Conservation (phyloP, 2,329 filamentous ascomycete genomes). For the Stemphylium beticola region DNA sequence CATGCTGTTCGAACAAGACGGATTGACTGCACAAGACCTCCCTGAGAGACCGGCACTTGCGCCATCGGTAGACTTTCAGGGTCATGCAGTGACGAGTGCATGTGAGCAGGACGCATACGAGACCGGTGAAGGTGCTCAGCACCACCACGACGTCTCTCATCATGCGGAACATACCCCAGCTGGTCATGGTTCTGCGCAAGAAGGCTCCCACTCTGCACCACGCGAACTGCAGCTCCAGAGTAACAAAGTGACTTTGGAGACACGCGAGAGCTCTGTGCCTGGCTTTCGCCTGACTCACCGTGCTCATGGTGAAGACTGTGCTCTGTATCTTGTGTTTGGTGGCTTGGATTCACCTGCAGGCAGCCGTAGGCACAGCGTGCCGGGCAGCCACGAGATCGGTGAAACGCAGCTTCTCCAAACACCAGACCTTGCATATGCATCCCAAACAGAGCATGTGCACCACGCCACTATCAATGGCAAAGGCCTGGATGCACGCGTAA, state of each 20-base stretch:
- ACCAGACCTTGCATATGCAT: conserved; percentile 18
- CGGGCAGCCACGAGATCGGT: conserved; percentile 16
- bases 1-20: conserved; percentile 47
- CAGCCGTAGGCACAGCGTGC: conserved; percentile 7
- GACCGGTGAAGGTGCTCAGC: conserved; percentile 6
- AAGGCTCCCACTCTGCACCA: conserved; percentile 1
- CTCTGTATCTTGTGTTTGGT: conserved; percentile 29
- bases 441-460: conserved; percentile 14
- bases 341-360: conserved; percentile 11
- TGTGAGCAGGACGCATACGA: neutral
- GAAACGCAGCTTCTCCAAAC: conserved; percentile 19
- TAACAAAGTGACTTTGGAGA: neutral
- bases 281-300: conserved; percentile 25
- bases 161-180: neutral
- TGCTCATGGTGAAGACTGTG: conserved; percentile 19
- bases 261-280: conserved; percentile 8
- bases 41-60: conserved; percentile 1
- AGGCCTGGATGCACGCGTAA: conserved; percentile 10
- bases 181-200: conserved; percentile 1
- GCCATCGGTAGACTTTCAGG: conserved; percentile 5
- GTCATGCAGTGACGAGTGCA: conserved; percentile 5
- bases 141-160: neutral
- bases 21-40: conserved; percentile 11
- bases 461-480: conserved; percentile 14
- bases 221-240: conserved; percentile 2